A percentile compares a stretch with the other conserved stretches of the same genome.
phyloP scores from a whole-genome alignment of 805 yeast species.

The Candida caryicola region DNA sequence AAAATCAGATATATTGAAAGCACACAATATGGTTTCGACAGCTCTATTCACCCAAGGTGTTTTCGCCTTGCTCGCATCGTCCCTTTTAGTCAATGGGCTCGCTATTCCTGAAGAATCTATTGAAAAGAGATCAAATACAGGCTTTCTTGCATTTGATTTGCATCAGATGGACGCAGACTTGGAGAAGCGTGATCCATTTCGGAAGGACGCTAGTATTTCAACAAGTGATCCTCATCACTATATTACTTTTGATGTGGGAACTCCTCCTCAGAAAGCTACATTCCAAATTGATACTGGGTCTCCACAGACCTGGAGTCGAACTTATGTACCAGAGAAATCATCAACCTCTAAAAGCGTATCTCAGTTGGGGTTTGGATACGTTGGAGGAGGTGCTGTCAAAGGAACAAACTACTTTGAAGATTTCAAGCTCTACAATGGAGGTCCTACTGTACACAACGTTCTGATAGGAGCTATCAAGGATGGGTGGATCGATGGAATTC shows the following conservation, averaged over 20 bases:
- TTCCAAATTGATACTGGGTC: conserved; percentile 11
- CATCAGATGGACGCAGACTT: too few relatives aligned
- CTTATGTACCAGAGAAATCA: background rate
- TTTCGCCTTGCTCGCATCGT: too few relatives aligned
- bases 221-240: background rate
- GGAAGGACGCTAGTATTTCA: background rate
- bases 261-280: conserved; percentile 7
- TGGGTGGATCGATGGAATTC: conserved; percentile 2
- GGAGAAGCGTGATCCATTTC: too few relatives aligned
- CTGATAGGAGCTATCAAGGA: background rate
- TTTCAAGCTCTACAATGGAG: conserved; percentile 3
- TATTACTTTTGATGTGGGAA: conserved; percentile 4
- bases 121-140: background rate
- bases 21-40: background rate
- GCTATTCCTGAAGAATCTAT: background rate
- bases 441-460: conserved; percentile 3
- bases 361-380: too few relatives aligned
- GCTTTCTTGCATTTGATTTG: background rate
- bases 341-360: too few relatives aligned
- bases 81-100: background rate
- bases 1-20: too few relatives aligned
- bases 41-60: background rate
- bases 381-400: conserved; percentile 4
- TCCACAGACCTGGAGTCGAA: conserved; percentile 7
- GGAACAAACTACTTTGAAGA: conserved; percentile 8